Base-by-base conservation (phyloP, 2,329 filamentous ascomycete species). In the Paecilomyces fulvus region DNA sequence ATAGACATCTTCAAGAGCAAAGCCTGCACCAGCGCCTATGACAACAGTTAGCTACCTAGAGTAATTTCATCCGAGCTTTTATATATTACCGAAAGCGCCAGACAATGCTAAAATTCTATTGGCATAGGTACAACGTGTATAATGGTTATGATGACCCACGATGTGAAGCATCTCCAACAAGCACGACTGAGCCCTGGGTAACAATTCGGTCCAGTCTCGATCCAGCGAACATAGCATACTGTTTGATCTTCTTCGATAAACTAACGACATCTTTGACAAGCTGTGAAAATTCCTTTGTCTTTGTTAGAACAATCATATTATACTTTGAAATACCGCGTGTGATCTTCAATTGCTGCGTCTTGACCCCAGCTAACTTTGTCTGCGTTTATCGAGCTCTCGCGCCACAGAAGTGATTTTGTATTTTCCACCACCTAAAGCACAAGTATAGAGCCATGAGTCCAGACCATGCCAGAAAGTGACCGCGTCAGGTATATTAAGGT, bases 111-210 rank as follows among this genome's bases (percentile, higher is more conserved):
- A 30, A 31, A 49, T 28, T 28, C 25, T 21, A 49, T 23, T 12
- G 28, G 23, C 14, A 49, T 28, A 9, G 12, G 8, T 55, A 51
- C 12, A 9, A 37, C 33, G 17, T 37, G 12, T 37, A n/a, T n/a
- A 5, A 10, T 48, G 43, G 49, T 28, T 25, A 52, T 10, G 11
- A 30, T 12, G 4, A 50, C 51, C n/a, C 51, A 56, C 50, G 55
- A 52, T 59, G 57, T 28, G 57, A 59, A 46, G 57, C 57, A 28
- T 59, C 57, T 30, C 57, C 57, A 51, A 59, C 52, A 11, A 59
- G 31, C 1, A 49, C 55, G 14, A 56, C 23, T 37, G 55, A 17
- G n/a, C 51, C 50, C 14, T 20, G 25, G 3, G 50, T 8, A 12
- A 33, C 8, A 8, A 56, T 48, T 17, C 23, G 10, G n/a, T 21